A percentile compares a stretch with the other conserved stretches of the same genome.
phyloP scores from a whole-genome alignment of 148 eudicot species.

The Persicaria tinctoria region DNA sequence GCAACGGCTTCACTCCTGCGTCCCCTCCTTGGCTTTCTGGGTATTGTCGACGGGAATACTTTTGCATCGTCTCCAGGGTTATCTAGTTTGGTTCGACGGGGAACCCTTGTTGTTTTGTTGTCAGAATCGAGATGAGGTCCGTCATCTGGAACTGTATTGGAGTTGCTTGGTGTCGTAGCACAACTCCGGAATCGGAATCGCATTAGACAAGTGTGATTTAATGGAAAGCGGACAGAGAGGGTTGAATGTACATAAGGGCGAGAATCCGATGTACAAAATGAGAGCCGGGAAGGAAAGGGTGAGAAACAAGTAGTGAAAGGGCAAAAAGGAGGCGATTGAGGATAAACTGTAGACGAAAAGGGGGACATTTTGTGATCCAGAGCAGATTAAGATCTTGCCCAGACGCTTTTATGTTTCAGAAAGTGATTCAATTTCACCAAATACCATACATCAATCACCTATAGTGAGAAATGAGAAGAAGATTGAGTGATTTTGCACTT shows the following conservation, averaged over 20 bases:
- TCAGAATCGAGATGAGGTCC: slow-evolving; percentile 20
- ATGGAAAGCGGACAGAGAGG: background rate
- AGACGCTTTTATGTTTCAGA: too few relatives aligned
- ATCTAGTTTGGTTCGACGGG: slow-evolving; percentile 22
- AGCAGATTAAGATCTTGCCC: background rate
- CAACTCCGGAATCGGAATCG: slow-evolving; percentile 20
- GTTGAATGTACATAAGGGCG: background rate
- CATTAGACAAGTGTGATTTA: background rate
- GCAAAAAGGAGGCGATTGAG: background rate
- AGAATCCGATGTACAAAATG: background rate
- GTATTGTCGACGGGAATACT: slow-evolving; percentile 33
- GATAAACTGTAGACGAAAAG: background rate
- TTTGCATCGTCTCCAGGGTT: slow-evolving; percentile 22
- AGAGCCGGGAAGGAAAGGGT: background rate
- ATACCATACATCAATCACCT: too few relatives aligned
- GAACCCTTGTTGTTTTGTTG: slow-evolving; percentile 24
- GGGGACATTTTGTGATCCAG: slow-evolving; percentile 2
- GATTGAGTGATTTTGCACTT: too few relatives aligned
- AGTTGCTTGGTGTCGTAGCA: slow-evolving; percentile 26
- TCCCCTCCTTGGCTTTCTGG: slow-evolving; percentile 74
- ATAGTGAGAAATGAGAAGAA: too few relatives aligned
- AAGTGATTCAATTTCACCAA: too few relatives aligned
- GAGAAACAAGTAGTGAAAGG: background rate
- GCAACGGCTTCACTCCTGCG: slow-evolving; percentile 88
- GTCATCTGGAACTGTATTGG: slow-evolving; percentile 21